Evolutionary conservation across 2,329 filamentous ascomycete species (phyloP).

Genomic region (Colletotrichum sp.): DNA sequence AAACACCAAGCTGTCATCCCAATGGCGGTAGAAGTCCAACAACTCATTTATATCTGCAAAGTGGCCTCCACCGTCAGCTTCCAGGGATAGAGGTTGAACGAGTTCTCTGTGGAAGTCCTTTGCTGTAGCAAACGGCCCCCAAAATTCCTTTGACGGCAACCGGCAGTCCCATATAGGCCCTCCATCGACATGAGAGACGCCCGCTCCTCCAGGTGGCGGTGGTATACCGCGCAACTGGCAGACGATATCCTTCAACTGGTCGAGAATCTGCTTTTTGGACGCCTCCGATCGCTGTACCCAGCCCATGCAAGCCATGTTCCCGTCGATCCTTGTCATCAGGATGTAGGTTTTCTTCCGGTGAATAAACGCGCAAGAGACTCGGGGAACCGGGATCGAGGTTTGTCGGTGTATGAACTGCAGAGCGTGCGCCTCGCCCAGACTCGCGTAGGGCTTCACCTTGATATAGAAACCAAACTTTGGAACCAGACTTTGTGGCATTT

Average conservation of each 20-base stretch:
- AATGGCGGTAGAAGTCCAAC: not conserved
- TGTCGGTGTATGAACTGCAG: constrained; percentile 44
- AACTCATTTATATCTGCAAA: not conserved
- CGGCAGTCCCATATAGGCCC: constrained; percentile 28
- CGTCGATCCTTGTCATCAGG: constrained; percentile 43
- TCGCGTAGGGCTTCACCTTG: constrained; percentile 34
- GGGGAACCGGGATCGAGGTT: constrained; percentile 49
- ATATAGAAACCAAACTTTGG: constrained; percentile 24
- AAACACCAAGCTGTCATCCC: not conserved
- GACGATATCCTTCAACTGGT: constrained; percentile 24
- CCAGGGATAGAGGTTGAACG: not conserved
- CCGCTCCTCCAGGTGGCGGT: not conserved
- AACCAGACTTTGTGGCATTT: not conserved
- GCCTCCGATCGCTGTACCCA: constrained; percentile 22
- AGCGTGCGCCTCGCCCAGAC: constrained; percentile 42
- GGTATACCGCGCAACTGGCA: constrained; percentile 20
- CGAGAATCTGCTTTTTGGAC: constrained; percentile 24
- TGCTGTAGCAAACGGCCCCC: constrained; percentile 27
- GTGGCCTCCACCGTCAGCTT: not conserved
- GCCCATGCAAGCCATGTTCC: constrained; percentile 19
- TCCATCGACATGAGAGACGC: constrained; percentile 22
- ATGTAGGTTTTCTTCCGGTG: constrained; percentile 42
- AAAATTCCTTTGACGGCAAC: constrained; percentile 21
- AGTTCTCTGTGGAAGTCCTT: not conserved
- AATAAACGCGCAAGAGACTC: constrained; percentile 44